These are phyloP conservation scores for Rubia peregrina DNA, from an alignment of 305 asterid genomes.

Conservation along the genomic window DNA sequence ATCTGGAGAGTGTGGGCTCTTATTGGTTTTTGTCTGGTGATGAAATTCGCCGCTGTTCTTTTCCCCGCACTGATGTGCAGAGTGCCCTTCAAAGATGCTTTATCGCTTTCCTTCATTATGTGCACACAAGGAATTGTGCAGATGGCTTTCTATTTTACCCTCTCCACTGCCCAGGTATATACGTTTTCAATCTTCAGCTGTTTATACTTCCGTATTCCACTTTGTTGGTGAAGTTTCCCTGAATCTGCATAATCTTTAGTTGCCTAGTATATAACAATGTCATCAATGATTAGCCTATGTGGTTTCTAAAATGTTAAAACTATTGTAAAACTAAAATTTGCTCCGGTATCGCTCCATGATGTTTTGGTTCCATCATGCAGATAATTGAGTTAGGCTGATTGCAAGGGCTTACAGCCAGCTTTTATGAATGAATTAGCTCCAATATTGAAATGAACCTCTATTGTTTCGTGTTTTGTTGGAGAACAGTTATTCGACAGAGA, in stretches of 20 bases:
- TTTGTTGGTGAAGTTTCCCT: neutral
- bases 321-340: neutral
- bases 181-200: neutral
- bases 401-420: neutral
- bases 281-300: too few species aligned
- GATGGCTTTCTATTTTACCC: constrained; percentile 50
- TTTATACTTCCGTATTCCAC: neutral
- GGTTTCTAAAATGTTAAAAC: neutral
- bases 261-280: too few species aligned
- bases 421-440: neutral
- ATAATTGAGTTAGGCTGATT: neutral
- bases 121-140: constrained; percentile 79
- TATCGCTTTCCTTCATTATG: constrained; percentile 64
- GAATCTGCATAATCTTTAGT: neutral
- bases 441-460: neutral
- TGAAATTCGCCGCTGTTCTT: constrained; percentile 40
- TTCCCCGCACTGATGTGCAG: constrained; percentile 47
- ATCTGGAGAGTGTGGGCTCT: constrained; percentile 31
- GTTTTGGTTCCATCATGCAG: neutral
- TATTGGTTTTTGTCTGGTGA: constrained; percentile 16
- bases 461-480: constrained; percentile 6
- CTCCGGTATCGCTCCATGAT: neutral
- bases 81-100: constrained; percentile 67
- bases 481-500: constrained; percentile 60
- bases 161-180: constrained; percentile 49